phyloP scores from a whole-genome alignment of 495 filamentous ascomycete genomes.

The Penicillium mononematosum region DNA sequence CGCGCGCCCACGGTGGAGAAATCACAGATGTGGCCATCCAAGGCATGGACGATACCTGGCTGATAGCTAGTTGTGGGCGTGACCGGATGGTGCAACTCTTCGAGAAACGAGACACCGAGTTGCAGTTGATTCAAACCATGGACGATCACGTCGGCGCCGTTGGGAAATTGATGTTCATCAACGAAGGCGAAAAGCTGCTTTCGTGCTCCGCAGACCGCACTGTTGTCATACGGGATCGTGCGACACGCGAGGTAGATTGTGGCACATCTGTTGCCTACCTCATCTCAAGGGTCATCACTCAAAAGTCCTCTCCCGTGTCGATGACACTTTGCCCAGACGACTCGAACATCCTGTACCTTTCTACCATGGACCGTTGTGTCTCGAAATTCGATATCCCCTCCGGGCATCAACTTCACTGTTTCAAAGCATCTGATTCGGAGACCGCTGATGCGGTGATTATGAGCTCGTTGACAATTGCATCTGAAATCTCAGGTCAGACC shows the following conservation, averaged over 20 bases:
- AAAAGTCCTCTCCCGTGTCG: constrained; percentile 83
- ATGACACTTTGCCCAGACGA: constrained; percentile 68
- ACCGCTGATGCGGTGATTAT: constrained; percentile 79
- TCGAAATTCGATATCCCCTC: constrained; percentile 70
- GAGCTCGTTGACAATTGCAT: constrained; percentile 63
- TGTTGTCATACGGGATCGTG: constrained; percentile 72
- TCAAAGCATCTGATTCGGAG: constrained; percentile 77
- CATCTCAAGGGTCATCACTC: constrained; percentile 67
- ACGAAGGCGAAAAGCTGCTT: constrained; percentile 66
- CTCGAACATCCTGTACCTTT: constrained; percentile 63
- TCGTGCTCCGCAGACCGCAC: constrained; percentile 90
- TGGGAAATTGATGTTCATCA: constrained; percentile 58
- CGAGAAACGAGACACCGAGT: constrained; percentile 50
- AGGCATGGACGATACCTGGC: constrained; percentile 31
- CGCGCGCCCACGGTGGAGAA: constrained; percentile 83
- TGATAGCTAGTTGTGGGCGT: constrained; percentile 78
- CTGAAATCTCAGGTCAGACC: constrained; percentile 36
- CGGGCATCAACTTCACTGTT: constrained; percentile 67
- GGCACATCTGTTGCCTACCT: constrained; percentile 72
- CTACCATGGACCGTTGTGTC: constrained; percentile 79
- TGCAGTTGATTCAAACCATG: constrained; percentile 68
- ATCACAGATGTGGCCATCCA: constrained; percentile 75
- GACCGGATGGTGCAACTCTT: constrained; percentile 93
- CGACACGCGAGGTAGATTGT: constrained; percentile 61
- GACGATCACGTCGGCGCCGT: constrained; percentile 77